A percentile compares a stretch with the other conserved stretches of the same genome.
These are phyloP conservation scores for Cladophialophora exuberans DNA, from an alignment of 2,329 filamentous ascomycete species.

Conservation along the genomic window DNA sequence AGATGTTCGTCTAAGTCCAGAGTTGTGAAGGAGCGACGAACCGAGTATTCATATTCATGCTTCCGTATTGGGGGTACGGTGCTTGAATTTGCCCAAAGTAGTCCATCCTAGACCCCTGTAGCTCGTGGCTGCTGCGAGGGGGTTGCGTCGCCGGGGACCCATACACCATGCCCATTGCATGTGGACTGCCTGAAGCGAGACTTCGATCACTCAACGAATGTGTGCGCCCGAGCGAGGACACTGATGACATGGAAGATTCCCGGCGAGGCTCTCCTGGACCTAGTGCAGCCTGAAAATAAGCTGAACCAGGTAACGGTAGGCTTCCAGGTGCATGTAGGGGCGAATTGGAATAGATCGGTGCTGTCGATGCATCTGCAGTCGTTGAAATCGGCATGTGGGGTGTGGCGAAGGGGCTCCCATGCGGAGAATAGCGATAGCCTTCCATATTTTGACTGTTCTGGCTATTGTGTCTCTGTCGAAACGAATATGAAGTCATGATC, in stretches of 20 bases:
- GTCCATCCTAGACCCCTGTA: constrained; percentile 25
- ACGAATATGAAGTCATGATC: constrained; percentile 69
- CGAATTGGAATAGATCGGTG: constrained; percentile 43
- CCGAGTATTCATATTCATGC: constrained; percentile 34
- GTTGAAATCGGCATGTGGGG: constrained; percentile 22
- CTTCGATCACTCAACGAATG: constrained; percentile 28
- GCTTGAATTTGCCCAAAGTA: constrained; percentile 31
- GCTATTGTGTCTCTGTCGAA: constrained; percentile 60
- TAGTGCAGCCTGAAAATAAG: constrained; percentile 35
- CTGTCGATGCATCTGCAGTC: constrained; percentile 18
- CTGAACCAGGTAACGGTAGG: constrained; percentile 42
- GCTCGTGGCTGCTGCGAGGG: constrained; percentile 25
- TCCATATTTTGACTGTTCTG: constrained; percentile 20
- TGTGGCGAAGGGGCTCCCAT: constrained; percentile 27
- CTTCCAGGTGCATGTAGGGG: constrained; percentile 45
- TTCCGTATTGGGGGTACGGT: constrained; percentile 30
- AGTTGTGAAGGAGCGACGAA: constrained; percentile 34
- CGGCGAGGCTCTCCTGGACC: constrained; percentile 37
- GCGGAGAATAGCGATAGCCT: constrained; percentile 30
- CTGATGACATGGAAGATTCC: constrained; percentile 40
- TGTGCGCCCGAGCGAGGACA: constrained; percentile 36
- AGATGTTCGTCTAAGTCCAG: constrained; percentile 31
- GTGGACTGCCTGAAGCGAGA: constrained; percentile 22
- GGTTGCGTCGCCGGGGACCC: constrained; percentile 18
- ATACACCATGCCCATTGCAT: constrained; percentile 29